Base-by-base conservation (phyloP, 768 basidiomycete species). In the Coprinopsis marcescibilis region DNA sequence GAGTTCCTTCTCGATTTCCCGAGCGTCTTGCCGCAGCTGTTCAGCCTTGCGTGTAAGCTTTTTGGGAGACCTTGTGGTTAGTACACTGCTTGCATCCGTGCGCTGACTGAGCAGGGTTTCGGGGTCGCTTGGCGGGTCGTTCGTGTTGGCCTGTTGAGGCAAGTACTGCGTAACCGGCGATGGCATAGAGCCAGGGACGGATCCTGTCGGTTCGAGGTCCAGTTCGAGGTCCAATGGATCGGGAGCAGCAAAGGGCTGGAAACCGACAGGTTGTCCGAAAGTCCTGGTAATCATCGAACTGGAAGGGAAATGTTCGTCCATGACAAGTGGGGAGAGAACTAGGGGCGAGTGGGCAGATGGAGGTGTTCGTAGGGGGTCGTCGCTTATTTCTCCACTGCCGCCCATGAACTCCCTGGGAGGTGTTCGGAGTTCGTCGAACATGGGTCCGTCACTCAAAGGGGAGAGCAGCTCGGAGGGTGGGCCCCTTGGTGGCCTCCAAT, bases 11-110 rank as follows among this genome's bases (percentile, higher is more conserved):
- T 71, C 69, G 41, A 66, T 65, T 3, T 65, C 59, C 41, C 67
- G 61, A 11, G 76, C 76, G 50, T 72, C 57, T 35, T 64, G 55
- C 44, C 75, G 59, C 29, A 73, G 52, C 25, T 54, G 56, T 44
- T 73, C 69, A 14, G 68, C 75, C 39, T 55, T 63, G 7, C 47
- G 40, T 27, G 59, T 65, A 15, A 70, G 59, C 34, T 57, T 55
- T 27, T 32, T 57, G 3, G 67, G 64, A 19, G 63, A 57, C 34
- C 54, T 58, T 2, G 63, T 63, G 1, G 69, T 68, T 17, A 71
- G 59, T 41, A 62, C 49, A 39, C 62, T 65, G 44, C 51, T 33
- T 47, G 47, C 56, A 33, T 45, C 48, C 10, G 50, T 52, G 52
- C 20, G 15, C 47, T 21, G 14, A 43, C 35, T 29, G 52, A 41